Evolutionary conservation across 345 rosid genomes (phyloP).

Genomic region (Tarenaya hassleriana): DNA sequence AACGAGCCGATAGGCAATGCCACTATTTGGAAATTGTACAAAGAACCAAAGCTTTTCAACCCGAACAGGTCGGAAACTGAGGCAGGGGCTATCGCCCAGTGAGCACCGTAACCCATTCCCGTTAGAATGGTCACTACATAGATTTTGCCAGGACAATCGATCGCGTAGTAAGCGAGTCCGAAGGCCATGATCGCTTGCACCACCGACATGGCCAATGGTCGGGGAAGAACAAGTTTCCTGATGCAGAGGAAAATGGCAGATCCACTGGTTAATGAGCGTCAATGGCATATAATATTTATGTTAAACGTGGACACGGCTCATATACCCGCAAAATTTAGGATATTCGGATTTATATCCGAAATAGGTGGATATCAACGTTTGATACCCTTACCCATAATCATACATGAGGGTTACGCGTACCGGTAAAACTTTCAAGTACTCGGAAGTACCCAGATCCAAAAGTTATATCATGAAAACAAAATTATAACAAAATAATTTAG

Average conservation of each 20-base stretch:
- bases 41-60: conserved; percentile 61
- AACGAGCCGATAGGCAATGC: conserved; percentile 61
- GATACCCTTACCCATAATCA: too few relatives aligned
- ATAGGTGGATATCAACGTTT: too few relatives aligned
- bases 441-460: too few relatives aligned
- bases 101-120: conserved; percentile 63
- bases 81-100: conserved; percentile 59
- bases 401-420: too few relatives aligned
- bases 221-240: conserved; percentile 55
- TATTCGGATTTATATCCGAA: too few relatives aligned
- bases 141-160: conserved; percentile 59
- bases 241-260: not conserved
- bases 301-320: too few relatives aligned
- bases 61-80: conserved; percentile 66
- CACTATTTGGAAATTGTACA: conserved; percentile 57
- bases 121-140: conserved; percentile 48
- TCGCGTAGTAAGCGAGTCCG: conserved; percentile 48
- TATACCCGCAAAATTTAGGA: too few relatives aligned
- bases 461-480: too few relatives aligned
- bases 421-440: too few relatives aligned
- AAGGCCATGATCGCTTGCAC: conserved; percentile 57
- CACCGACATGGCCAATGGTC: conserved; percentile 57
- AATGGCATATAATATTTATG: not conserved
- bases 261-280: not conserved
- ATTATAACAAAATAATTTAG: too few relatives aligned